Percentiles rank a stretch among this genome's conserved stretches.
These are phyloP conservation scores for Phytophthora syringae DNA, from an alignment of 352 stramenopile species.

Conservation along the genomic window DNA sequence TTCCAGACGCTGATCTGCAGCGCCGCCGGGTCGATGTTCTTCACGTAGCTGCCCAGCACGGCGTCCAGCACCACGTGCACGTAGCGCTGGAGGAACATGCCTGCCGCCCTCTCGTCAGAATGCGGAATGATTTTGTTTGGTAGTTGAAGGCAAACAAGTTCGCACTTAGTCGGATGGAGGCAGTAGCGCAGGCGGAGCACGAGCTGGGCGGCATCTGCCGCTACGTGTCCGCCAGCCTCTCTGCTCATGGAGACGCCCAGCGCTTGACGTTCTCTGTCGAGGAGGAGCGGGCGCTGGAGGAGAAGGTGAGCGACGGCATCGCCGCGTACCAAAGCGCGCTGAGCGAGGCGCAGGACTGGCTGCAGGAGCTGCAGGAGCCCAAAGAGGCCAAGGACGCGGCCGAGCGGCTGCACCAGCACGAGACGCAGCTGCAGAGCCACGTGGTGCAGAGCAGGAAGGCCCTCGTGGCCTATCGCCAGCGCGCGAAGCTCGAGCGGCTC, in stretches of 20 bases:
- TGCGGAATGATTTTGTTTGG: no score
- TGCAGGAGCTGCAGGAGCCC: conserved; percentile 48
- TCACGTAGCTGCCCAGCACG: conserved; percentile 84
- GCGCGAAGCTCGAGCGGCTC: conserved; percentile 63
- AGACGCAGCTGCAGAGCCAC: conserved; percentile 44
- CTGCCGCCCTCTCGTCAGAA: background rate
- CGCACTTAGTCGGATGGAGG: conserved; percentile 37
- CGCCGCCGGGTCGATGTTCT: conserved; percentile 87
- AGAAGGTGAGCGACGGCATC: conserved; percentile 59
- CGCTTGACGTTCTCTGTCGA: conserved; percentile 53
- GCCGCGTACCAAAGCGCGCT: conserved; percentile 44
- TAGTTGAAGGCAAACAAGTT: no score
- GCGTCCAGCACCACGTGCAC: conserved; percentile 85
- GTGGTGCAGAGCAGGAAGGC: conserved; percentile 57
- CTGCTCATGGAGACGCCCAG: conserved; percentile 15
- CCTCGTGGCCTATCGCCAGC: conserved; percentile 67
- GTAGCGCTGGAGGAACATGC: conserved; percentile 87
- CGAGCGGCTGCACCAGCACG: conserved; percentile 40
- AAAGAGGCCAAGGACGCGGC: conserved; percentile 25
- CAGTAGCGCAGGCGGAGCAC: conserved; percentile 48
- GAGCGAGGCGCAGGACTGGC: conserved; percentile 46
- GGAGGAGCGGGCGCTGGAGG: conserved; percentile 70
- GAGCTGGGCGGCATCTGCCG: conserved; percentile 51
- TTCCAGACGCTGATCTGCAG: conserved; percentile 89
- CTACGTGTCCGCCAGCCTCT: conserved; percentile 53